Percentiles rank a stretch among this genome's conserved stretches.
Conservation (phyloP, 106 monocot species). For the Dendrobium catenatum region DNA sequence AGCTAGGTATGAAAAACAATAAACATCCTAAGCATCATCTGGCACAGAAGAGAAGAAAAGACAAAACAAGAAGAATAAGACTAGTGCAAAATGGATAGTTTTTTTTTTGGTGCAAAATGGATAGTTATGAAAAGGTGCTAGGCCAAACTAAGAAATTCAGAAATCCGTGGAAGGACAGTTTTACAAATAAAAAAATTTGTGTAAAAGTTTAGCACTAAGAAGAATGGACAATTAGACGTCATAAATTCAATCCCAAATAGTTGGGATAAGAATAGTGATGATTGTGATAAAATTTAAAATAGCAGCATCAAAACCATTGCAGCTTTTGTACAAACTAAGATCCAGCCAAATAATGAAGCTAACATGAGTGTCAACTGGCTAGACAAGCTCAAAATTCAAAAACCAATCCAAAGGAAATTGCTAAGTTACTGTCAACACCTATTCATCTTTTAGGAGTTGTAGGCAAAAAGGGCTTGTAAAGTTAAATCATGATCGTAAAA, state of each 20-base stretch:
- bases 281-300: not conserved
- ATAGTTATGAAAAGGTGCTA: too few relatives aligned
- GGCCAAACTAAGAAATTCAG: too few relatives aligned
- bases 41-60: not conserved
- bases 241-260: too few relatives aligned
- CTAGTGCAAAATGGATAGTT: too few relatives aligned
- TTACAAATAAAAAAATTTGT: too few relatives aligned
- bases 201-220: too few relatives aligned
- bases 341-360: not conserved
- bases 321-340: not conserved
- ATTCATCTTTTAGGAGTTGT: not conserved
- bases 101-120: too few relatives aligned
- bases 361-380: not conserved
- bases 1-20: not conserved
- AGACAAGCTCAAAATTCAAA: not conserved
- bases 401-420: not conserved
- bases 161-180: too few relatives aligned
- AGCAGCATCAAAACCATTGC: not conserved
- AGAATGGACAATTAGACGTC: too few relatives aligned
- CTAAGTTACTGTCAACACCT: not conserved
- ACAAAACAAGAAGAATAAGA: too few relatives aligned
- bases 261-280: too few relatives aligned
- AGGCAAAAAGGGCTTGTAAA: not conserved
- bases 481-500: not conserved
- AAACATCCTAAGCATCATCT: not conserved